These are phyloP conservation scores for Pinus taeda DNA, from an alignment of 75 land plant genomes.

Conservation along the genomic window DNA sequence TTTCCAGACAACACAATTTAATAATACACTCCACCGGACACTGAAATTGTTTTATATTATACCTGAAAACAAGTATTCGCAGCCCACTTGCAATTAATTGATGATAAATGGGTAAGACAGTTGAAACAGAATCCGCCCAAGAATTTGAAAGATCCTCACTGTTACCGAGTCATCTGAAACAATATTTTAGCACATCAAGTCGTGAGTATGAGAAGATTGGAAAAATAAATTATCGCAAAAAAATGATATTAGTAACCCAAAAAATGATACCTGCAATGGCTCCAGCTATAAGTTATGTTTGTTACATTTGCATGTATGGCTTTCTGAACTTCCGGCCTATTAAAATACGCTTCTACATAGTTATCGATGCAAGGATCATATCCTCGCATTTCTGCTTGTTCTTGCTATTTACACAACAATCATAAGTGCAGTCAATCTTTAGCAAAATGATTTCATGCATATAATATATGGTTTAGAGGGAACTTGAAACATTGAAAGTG, in stretches of 20 bases:
- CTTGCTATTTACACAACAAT: background rate
- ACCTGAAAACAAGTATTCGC: slow-evolving; percentile 86
- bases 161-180: background rate
- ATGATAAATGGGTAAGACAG: slow-evolving; percentile 77
- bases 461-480: too few species aligned
- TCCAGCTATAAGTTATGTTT: slow-evolving; percentile 40
- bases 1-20: too few species aligned
- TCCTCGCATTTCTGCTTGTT: background rate
- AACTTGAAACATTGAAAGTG: too few species aligned
- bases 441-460: background rate
- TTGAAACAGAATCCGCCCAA: slow-evolving; percentile 65
- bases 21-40: too few species aligned
- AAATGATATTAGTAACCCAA: slow-evolving; percentile 5
- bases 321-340: slow-evolving; percentile 59
- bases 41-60: background rate
- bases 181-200: slow-evolving; percentile 34
- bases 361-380: slow-evolving; percentile 65
- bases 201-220: background rate
- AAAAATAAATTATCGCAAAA: background rate
- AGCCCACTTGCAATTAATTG: slow-evolving; percentile 78
- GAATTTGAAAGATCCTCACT: slow-evolving; percentile 30
- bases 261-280: slow-evolving; percentile 41
- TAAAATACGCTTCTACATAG: slow-evolving; percentile 43
- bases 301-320: slow-evolving; percentile 73
- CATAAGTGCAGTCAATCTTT: background rate